These are phyloP conservation scores for Fusarium protoensiforme DNA, from an alignment of 2,329 filamentous ascomycete genomes.

Conservation along the genomic window DNA sequence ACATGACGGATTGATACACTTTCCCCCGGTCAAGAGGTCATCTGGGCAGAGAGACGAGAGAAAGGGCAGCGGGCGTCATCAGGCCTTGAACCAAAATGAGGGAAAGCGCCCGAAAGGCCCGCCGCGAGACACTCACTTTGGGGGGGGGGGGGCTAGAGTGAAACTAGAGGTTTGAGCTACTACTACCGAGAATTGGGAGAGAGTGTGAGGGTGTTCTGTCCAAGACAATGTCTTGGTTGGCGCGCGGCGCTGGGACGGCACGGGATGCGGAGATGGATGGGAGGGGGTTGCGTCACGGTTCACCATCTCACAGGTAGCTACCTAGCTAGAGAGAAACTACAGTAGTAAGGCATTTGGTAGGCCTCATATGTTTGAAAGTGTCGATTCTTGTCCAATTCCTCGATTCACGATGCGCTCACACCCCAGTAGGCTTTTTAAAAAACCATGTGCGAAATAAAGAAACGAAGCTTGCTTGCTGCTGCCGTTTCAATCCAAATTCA, in stretches of 20 bases:
- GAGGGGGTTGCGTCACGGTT: neutral
- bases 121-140: neutral
- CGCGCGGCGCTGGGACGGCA: slow-evolving; percentile 36
- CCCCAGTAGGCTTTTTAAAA: neutral
- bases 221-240: slow-evolving; percentile 38
- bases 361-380: slow-evolving; percentile 16
- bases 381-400: slow-evolving; percentile 9
- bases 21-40: neutral
- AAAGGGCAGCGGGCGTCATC: neutral
- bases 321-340: neutral
- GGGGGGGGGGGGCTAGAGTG: neutral
- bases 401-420: neutral
- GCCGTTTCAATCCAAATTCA: neutral
- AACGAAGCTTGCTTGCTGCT: too few species aligned
- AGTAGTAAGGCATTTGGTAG: neutral
- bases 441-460: neutral
- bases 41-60: neutral
- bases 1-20: slow-evolving; percentile 5
- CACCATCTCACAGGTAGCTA: too few species aligned
- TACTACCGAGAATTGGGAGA: too few species aligned
- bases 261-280: slow-evolving; percentile 27
- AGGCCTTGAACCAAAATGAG: slow-evolving; percentile 3
- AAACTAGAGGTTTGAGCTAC: neutral
- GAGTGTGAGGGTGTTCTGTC: slow-evolving; percentile 27
- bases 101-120: slow-evolving; percentile 8